Evolutionary conservation across 1,139 yeast genomes (phyloP).

Genomic region (Meyerozyma elateridarum): DNA sequence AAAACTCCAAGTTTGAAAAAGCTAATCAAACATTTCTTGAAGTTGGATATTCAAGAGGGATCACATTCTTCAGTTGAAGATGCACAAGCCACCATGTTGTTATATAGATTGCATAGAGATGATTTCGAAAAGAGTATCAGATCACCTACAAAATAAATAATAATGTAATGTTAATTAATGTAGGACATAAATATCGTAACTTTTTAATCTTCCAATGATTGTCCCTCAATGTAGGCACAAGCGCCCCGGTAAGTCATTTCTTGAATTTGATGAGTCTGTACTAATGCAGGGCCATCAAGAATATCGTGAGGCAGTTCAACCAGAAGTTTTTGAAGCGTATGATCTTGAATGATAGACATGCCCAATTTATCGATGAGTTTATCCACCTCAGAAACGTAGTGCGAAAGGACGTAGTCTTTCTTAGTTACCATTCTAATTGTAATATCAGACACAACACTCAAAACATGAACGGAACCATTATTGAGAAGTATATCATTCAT

Average conservation of each 20-base stretch:
- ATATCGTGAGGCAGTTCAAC: constrained; percentile 9
- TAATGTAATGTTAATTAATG: constrained; percentile 1
- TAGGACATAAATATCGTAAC: neutral
- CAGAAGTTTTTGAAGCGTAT: constrained; percentile 14
- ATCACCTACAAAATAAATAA: constrained; percentile 3
- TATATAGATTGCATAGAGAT: constrained; percentile 57
- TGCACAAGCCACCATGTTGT: constrained; percentile 80
- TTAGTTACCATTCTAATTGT: constrained; percentile 21
- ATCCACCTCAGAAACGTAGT: constrained; percentile 10
- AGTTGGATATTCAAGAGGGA: constrained; percentile 64
- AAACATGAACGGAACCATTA: constrained; percentile 25
- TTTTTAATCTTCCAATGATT: constrained; percentile 31
- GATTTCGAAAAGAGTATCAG: constrained; percentile 46
- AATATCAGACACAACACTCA: constrained; percentile 27
- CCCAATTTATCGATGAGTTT: constrained; percentile 16
- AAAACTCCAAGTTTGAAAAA: constrained; percentile 70
- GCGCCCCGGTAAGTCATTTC: constrained; percentile 39
- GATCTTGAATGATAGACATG: constrained; percentile 6
- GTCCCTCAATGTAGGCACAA: constrained; percentile 35
- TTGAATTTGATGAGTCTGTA: constrained; percentile 15
- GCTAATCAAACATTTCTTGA: constrained; percentile 53
- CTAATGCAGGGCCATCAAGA: constrained; percentile 8
- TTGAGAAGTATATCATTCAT: constrained; percentile 34
- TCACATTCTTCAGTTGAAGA: constrained; percentile 88
- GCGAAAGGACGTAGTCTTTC: constrained; percentile 17